A percentile compares a stretch with the other conserved stretches of the same genome.
phyloP scores from a whole-genome alignment of 495 filamentous ascomycete genomes.

The Lasiosphaeris hirsuta region DNA sequence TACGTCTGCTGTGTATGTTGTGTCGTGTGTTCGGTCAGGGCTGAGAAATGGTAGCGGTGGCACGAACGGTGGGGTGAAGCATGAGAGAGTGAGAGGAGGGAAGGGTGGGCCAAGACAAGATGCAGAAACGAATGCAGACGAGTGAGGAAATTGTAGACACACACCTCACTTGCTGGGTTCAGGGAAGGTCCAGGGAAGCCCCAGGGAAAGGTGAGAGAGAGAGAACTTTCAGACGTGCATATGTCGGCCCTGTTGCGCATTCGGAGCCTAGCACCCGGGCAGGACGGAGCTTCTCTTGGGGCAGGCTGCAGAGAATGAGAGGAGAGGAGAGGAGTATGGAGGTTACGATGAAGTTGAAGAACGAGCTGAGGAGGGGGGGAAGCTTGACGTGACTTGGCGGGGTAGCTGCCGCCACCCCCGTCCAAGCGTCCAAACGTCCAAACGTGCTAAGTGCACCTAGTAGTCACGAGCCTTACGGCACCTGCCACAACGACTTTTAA shows the following conservation, averaged over 20 bases:
- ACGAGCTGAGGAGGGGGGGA: not conserved
- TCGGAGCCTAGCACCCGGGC: constrained; percentile 1
- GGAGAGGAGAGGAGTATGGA: constrained; percentile 1
- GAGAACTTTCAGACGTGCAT: constrained; percentile 2
- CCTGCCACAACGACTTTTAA: not conserved
- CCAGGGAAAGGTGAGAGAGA: not conserved
- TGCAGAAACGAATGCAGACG: no score
- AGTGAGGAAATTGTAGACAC: not conserved
- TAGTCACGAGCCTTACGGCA: not conserved
- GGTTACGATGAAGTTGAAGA: constrained; percentile 9
- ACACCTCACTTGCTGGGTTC: not conserved
- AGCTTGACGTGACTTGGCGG: not conserved
- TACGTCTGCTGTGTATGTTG: constrained; percentile 4
- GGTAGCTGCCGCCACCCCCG: constrained; percentile 4
- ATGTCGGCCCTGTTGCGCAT: not conserved
- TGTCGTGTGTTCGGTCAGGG: constrained; percentile 11
- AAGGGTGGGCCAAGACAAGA: not conserved
- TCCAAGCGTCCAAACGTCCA: not conserved
- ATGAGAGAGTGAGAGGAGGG: not conserved
- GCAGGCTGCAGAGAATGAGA: not conserved
- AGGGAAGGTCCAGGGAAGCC: no score
- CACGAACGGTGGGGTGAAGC: constrained; percentile 11
- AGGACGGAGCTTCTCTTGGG: not conserved
- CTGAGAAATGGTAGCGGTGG: not conserved
- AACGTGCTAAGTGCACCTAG: no score